Evolutionary conservation across 805 yeast genomes (phyloP), one percentile per base, ranked within the genome.

Genomic region (Saccharomycopsis vini): DNA sequence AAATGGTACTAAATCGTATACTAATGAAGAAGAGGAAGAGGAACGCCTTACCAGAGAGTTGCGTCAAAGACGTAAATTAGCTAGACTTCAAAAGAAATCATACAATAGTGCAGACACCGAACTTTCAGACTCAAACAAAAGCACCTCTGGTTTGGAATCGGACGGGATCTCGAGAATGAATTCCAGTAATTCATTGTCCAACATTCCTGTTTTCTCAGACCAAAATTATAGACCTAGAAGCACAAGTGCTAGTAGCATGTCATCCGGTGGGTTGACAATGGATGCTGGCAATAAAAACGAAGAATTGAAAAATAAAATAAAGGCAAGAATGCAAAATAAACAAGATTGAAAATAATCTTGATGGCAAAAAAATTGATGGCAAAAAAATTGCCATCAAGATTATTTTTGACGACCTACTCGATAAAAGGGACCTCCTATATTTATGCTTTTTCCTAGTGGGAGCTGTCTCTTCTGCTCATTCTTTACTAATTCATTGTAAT

Each of bases 111-210:
- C n/a, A n/a, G n/a, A n/a, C n/a, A 3, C 36, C 40, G 3, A 43
- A 45, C 7, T n/a, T 38, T 7, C 22, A 10, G 36, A 31, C 2
- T 18, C 43, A 6, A n/a, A n/a, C n/a, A n/a, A n/a, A n/a, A n/a
- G n/a, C n/a, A 47, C 50, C 3, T 71, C 81, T 1, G 63, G 66
- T 9, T 49, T 57, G 5, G 51, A 48, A 15, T 75, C 83, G 2
- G 78, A 75, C 56, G 81, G 79, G 15, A 61, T 78, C 40, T 77
- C 86, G 6, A 64, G 80, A 46, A 71, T 79, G 52, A 74, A 73
- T 56, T 77, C 84, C 3, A 75, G 70, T 50, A 75, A 73, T 38
- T 77, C 81, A 7, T 65, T 75, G 42, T 70, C 84, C 2, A 77
- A 80, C 56, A 70, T 80, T 34, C 86, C 88, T 2, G 69, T 80